Evolutionary conservation across 352 stramenopile species (phyloP), one percentile per base, ranked within the genome.

Genomic region (Phytophthora hibernalis): DNA sequence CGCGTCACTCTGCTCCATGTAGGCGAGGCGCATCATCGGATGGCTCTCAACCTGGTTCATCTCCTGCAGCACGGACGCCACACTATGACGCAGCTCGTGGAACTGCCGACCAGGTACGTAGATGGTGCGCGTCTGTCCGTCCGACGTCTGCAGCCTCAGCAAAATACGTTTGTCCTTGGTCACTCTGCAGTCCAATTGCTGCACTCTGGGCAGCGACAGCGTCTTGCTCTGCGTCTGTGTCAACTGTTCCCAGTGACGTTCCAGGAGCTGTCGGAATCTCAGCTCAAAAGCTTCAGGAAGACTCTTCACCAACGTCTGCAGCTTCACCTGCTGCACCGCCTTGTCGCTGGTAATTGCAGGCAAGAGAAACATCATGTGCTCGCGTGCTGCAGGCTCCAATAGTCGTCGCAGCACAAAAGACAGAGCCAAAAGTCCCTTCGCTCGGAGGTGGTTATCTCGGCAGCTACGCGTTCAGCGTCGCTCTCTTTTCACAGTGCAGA

Each of bases 1-100:
- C 12, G 42, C 42, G 9, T 48, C 42, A 24, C 20, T 48, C 38
- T 78, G 70, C 45, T 90, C 69, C 49, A 82, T 77, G 44, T 83
- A 66, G 2, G 72, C 76, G 13, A 95, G 72, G 0, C 83, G 80
- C 84, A 93, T 91, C 66, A 95, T 92, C 35, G 87, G 87, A 72
- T 93, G 87, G 9, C 58, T 52, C 57, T 93, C 83, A 9, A 90
- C 75, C 42, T 87, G 69, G 45, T 83, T 82, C 84, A 94, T 90
- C 53, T 92, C 82, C 54, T 94, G 82, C 28, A 94, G 61, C 24
- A 92, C 77, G 64, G 89, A 90, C 22, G 86, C 84, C 6, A 70
- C 74, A 66, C 72, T 90, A 69, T 92, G 87, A n/a, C 86, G 86
- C 26, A 95, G 74, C 45, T 91, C 64, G 40, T 95, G 84, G 69